Base-by-base conservation (phyloP, 2,329 filamentous ascomycete species). In the Phymatotrichopsis omnivora region DNA sequence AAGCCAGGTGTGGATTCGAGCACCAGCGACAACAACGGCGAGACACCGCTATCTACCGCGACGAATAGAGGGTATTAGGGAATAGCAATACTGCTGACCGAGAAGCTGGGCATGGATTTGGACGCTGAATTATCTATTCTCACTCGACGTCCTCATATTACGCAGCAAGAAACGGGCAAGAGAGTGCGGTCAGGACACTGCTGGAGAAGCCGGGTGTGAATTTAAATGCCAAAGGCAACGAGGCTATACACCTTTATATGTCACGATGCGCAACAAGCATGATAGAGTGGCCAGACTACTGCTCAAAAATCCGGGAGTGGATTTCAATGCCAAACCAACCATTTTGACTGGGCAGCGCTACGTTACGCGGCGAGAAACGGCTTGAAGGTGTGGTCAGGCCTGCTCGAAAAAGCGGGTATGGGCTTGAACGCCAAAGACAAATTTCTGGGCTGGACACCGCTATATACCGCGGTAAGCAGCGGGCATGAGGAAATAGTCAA, bases 151-250 rank as follows among this genome's bases (percentile, higher is more conserved):
- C 60, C 19, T 27, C 64, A 19, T 57, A 62, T 19, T 42, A 52
- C 3, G 62, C 62, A 4, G 61, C 60, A n/a, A 54, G 57, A 3
- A 61, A 55, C 14, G 57, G 58, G 14, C 59, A 61, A 19, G 55
- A 57, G 19, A 33, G 57, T 11, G 35, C 58, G 1, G 59, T 60
- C 11, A 45, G 52, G 12, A 41, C 62, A 12, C 43, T 64, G 4
- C 49, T 64, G 1, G 47, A 60, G 11, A 49, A 56, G 14, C 10
- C 11, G 6, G 31, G n/a, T 16, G 14, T 33, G 10, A 17, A 33
- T 17, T 2, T 20, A 10, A 12, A 33, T 11, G 17, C 6, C 4
- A 16, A 5, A 11, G 14, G 22, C 14, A 5, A 7, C 6, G 3
- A 17, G 14, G 31, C 5, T 3, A 12, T 11, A 17, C 31, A 17